Evolutionary conservation across 805 yeast species (phyloP).

Genomic region (Wickerhamiella nectarea): DNA sequence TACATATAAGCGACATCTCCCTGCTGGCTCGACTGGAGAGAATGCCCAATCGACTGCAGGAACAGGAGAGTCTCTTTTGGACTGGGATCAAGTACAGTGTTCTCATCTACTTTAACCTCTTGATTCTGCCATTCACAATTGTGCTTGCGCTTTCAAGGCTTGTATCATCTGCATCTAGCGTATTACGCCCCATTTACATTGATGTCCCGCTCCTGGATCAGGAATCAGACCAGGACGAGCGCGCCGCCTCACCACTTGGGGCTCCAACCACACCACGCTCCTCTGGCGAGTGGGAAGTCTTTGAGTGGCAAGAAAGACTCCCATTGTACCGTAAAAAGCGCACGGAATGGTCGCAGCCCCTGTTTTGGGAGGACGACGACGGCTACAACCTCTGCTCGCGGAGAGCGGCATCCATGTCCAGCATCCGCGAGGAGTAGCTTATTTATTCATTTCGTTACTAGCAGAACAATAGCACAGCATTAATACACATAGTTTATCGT

Average conservation of each 20-base stretch:
- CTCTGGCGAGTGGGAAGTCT: slow-evolving; percentile 6
- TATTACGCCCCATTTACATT: too few relatives aligned
- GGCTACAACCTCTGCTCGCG: not conserved
- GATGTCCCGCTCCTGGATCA: not conserved
- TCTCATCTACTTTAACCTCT: not conserved
- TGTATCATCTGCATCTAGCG: not conserved
- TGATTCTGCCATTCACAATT: not conserved
- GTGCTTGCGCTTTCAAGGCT: not conserved
- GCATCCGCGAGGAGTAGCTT: not conserved
- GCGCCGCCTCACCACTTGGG: too few relatives aligned
- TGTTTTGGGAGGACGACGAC: slow-evolving; percentile 8
- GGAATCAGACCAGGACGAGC: not conserved
- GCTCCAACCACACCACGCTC: slow-evolving; percentile 1
- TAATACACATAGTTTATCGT: not conserved
- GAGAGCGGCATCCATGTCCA: not conserved
- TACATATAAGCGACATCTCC: not conserved
- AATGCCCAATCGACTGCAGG: not conserved
- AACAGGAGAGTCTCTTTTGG: slow-evolving; percentile 1
- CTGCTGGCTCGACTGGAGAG: not conserved
- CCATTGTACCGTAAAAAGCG: not conserved
- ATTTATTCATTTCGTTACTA: not conserved
- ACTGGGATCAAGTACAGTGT: not conserved
- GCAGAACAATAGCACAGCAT: not conserved
- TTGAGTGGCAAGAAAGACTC: not conserved
- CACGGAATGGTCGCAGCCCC: not conserved